Evolutionary conservation across 2,329 filamentous ascomycete species (phyloP).

Genomic region (Cladosporium sp.): DNA sequence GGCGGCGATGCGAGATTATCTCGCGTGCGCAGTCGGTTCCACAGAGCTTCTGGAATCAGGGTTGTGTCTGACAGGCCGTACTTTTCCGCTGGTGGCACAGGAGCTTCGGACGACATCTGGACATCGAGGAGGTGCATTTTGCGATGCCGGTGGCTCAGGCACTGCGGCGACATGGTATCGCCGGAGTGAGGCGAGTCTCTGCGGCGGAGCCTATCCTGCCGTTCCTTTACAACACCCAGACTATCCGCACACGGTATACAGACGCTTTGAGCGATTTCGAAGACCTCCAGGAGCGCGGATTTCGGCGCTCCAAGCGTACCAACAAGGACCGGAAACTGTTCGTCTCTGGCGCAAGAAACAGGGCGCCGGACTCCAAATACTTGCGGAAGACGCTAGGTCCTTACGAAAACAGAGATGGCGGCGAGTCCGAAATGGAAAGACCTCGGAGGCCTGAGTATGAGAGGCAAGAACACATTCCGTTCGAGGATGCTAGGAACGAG

Average conservation of each 20-base stretch:
- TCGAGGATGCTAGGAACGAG: slow-evolving; percentile 5
- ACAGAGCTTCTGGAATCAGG: background rate
- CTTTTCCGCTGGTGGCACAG: too few species aligned
- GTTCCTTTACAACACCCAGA: slow-evolving; percentile 9
- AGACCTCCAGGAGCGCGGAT: background rate
- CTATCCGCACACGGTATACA: background rate
- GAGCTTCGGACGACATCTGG: too few species aligned
- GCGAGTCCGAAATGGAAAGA: background rate
- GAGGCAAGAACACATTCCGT: slow-evolving; percentile 4
- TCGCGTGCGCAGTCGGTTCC: background rate
- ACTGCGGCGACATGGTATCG: background rate
- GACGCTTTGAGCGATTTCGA: slow-evolving; percentile 4
- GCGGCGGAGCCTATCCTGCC: slow-evolving; percentile 6
- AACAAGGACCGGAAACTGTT: too few species aligned
- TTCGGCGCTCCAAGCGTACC: background rate
- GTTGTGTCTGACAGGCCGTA: too few species aligned
- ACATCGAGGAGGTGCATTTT: too few species aligned
- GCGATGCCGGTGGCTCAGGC: background rate
- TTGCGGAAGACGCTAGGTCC: background rate
- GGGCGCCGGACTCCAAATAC: background rate
- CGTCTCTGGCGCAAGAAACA: background rate
- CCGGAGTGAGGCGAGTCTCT: background rate
- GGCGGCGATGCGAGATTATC: background rate
- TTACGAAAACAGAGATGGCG: background rate
- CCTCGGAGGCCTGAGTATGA: background rate